Conservation (phyloP, 2,329 filamentous ascomycete species). For the Aspergillus sp. region DNA sequence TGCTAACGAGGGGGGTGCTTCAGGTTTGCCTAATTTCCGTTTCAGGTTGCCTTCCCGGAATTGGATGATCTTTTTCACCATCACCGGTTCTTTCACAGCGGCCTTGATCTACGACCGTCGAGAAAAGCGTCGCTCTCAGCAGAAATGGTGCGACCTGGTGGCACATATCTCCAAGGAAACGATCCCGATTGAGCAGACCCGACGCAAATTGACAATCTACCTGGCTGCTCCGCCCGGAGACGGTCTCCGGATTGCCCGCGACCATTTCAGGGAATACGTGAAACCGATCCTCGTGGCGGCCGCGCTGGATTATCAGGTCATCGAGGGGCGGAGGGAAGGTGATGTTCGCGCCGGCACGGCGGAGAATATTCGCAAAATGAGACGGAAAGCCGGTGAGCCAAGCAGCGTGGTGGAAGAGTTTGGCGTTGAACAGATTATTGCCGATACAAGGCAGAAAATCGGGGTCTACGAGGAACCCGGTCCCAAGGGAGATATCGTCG, state of each 20-base stretch:
- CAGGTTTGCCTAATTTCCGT: constrained; percentile 74
- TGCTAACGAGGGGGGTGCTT: neutral
- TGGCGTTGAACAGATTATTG: constrained; percentile 54
- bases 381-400: constrained; percentile 55
- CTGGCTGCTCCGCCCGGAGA: constrained; percentile 81
- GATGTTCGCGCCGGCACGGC: constrained; percentile 81
- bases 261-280: constrained; percentile 92
- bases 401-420: constrained; percentile 33
- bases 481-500: constrained; percentile 71
- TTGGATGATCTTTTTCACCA: constrained; percentile 88
- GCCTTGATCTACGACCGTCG: constrained; percentile 87
- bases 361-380: constrained; percentile 64
- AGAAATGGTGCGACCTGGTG: constrained; percentile 79
- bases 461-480: constrained; percentile 66
- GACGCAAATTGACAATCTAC: constrained; percentile 77
- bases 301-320: constrained; percentile 89
- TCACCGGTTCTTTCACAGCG: constrained; percentile 68
- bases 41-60: constrained; percentile 86
- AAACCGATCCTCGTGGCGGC: constrained; percentile 87
- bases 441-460: constrained; percentile 55
- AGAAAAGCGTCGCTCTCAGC: constrained; percentile 75
- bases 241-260: constrained; percentile 72
- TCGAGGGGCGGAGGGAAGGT: constrained; percentile 87
- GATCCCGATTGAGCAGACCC: constrained; percentile 63
- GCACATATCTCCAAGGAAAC: constrained; percentile 73